Conservation (phyloP, 768 basidiomycete genomes). For the Amanita molliuscula region DNA sequence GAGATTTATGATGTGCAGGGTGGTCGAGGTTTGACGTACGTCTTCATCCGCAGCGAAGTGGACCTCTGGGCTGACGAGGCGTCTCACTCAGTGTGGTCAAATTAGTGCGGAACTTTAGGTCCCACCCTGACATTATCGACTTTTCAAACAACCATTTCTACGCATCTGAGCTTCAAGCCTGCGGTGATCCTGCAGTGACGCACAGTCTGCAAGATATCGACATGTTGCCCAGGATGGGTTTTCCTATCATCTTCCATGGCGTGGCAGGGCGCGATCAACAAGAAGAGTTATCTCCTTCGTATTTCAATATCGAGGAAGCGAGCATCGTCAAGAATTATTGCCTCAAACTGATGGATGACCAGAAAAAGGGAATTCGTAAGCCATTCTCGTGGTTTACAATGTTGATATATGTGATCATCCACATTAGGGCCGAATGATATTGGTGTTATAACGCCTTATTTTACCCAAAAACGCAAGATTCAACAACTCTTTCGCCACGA, state of each 20-base stretch:
- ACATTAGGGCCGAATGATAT: constrained; percentile 30
- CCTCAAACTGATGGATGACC: constrained; percentile 21
- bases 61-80: not conserved
- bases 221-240: constrained; percentile 28
- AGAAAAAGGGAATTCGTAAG: constrained; percentile 31
- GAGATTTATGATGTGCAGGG: constrained; percentile 25
- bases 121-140: constrained; percentile 40
- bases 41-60: constrained; percentile 7
- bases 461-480: constrained; percentile 50
- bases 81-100: constrained; percentile 37
- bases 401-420: not conserved
- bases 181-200: constrained; percentile 18
- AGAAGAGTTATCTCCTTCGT: constrained; percentile 48
- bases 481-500: constrained; percentile 22
- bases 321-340: constrained; percentile 40
- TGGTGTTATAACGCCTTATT: constrained; percentile 63
- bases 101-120: constrained; percentile 48
- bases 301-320: constrained; percentile 52
- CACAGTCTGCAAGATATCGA: constrained; percentile 26
- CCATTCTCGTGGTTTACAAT: constrained; percentile 1
- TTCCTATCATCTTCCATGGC: constrained; percentile 50
- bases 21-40: constrained; percentile 27
- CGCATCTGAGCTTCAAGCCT: constrained; percentile 28
- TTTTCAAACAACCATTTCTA: constrained; percentile 56
- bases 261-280: constrained; percentile 43